phyloP scores from a whole-genome alignment of 2,329 filamentous ascomycete genomes.

The Aureobasidium sp. region DNA sequence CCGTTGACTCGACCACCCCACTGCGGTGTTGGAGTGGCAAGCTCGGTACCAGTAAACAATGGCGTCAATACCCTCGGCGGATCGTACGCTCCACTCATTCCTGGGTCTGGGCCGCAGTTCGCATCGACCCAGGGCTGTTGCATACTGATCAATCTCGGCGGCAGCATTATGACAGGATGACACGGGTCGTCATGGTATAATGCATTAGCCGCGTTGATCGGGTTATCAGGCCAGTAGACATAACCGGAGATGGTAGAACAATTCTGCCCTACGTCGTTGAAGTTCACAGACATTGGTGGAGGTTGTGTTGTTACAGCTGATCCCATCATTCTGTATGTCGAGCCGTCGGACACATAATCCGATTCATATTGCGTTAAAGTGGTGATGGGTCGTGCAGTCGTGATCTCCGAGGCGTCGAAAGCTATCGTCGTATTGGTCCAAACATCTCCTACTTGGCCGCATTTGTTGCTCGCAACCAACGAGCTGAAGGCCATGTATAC shows the following conservation, averaged over 20 bases:
- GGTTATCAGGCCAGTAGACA: constrained; percentile 17
- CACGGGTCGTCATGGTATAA: constrained; percentile 5
- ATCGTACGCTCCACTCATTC: constrained; percentile 12
- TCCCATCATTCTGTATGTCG: not conserved
- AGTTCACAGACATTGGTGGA: constrained; percentile 3
- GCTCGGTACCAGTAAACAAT: not conserved
- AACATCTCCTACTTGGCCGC: constrained; percentile 15
- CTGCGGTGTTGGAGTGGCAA: not conserved
- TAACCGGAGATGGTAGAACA: constrained; percentile 11
- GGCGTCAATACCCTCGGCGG: constrained; percentile 12
- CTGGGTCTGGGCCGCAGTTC: not conserved
- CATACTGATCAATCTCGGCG: constrained; percentile 7
- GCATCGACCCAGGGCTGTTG: not conserved
- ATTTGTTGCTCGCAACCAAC: constrained; percentile 11
- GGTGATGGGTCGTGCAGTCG: constrained; percentile 14
- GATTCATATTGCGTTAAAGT: constrained; percentile 5
- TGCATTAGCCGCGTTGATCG: constrained; percentile 7
- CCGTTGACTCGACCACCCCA: not conserved
- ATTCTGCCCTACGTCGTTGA: constrained; percentile 12
- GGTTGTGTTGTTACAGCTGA: constrained; percentile 12
- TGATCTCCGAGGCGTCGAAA: constrained; percentile 16
- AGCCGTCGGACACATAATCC: not conserved
- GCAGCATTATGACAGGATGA: constrained; percentile 11
- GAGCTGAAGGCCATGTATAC: constrained; percentile 17
- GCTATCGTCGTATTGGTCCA: constrained; percentile 16